Evolutionary conservation across 495 filamentous ascomycete genomes (phyloP), one percentile per base, ranked within the genome.

Genomic region (Evansstolkia leycettana): DNA sequence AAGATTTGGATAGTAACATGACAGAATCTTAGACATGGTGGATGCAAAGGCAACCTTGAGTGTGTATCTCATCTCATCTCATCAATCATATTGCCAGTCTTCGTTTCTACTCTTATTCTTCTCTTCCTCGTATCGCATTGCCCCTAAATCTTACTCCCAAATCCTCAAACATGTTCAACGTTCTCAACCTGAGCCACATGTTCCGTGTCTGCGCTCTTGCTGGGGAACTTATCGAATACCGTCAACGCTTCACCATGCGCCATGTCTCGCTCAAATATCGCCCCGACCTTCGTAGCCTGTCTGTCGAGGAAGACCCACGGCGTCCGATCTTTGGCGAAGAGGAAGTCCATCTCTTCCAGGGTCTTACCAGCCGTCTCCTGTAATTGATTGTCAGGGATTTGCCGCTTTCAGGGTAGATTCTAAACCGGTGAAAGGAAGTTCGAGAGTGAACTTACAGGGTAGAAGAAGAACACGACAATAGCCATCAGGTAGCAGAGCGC

Each of bases 171-270:
- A n/a, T n/a, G n/a, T n/a, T n/a, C n/a, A n/a, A n/a, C n/a, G n/a
- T n/a, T n/a, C n/a, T n/a, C n/a, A n/a, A n/a, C n/a, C n/a, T n/a
- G n/a, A n/a, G n/a, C n/a, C n/a, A 46, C 39, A 38, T 41, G 24
- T 10, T 39, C 43, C 2, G 39, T 17, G 3, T 38, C 29, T 16
- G 34, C 18, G 5, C 27, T 13, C 5, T 26, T 31, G 1, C 28
- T 20, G 5, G 12, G 17, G 13, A 38, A 41, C 4, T 42, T 42
- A 28, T 52, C 43, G 32, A 57, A 57, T 1, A 41, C 46, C 8
- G 53, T 57, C 23, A 57, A 41, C n/a, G 53, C 53, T 28, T 57
- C 52, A 1, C 53, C 53, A 33, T 46, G 51, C 11, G 42, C 40
- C 33, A 55, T 41, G 17, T 57, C 53, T n/a, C 51, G 47, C 19